Evolutionary conservation across 2,329 filamentous ascomycete species (phyloP).

Genomic region (Monilinia aucupariae): DNA sequence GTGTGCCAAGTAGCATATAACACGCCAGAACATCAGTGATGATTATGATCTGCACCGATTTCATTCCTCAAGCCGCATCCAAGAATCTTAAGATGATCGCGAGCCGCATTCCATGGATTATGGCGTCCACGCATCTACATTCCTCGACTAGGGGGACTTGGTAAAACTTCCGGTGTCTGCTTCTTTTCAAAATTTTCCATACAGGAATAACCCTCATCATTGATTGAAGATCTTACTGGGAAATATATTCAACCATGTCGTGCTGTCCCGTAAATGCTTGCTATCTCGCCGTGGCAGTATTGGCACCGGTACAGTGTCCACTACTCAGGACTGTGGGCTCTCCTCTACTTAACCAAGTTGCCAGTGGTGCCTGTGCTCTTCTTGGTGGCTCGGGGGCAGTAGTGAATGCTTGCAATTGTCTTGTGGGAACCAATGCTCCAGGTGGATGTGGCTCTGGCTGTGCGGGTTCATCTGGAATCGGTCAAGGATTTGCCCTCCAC

Average conservation of each 20-base stretch:
- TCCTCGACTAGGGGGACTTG: background rate
- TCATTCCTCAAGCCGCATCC: background rate
- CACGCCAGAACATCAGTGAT: background rate
- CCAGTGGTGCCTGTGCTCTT: background rate
- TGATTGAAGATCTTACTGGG: background rate
- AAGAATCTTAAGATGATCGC: background rate
- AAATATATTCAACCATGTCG: background rate
- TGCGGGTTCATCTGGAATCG: background rate
- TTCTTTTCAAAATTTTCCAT: background rate
- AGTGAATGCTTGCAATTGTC: background rate
- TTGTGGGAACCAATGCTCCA: background rate
- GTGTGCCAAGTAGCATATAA: background rate
- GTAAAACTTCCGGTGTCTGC: background rate
- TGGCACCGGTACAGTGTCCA: background rate
- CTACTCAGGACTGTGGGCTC: background rate
- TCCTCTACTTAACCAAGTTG: background rate
- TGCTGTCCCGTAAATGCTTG: slow-evolving; percentile 3
- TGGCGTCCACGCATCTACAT: background rate
- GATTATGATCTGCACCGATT: background rate
- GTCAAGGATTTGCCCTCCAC: background rate
- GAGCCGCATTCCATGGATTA: background rate
- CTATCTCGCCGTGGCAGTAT: background rate
- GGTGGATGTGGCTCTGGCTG: slow-evolving; percentile 1
- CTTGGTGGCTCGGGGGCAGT: background rate
- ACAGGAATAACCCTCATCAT: background rate